These are phyloP conservation scores for Bruguiera parviflora DNA, from an alignment of 345 rosid genomes.

Conservation along the genomic window DNA sequence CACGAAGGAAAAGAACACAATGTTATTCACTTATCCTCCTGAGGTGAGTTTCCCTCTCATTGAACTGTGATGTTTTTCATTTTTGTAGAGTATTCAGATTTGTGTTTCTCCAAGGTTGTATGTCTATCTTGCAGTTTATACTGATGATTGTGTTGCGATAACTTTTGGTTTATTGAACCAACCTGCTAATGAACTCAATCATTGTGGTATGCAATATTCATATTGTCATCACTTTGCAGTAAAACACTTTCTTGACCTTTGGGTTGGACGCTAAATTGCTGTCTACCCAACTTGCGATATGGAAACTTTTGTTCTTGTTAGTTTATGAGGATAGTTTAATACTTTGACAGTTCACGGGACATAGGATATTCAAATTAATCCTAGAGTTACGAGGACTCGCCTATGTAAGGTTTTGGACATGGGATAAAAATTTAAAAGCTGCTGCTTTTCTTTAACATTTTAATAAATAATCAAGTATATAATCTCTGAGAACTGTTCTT, in stretches of 20 bases:
- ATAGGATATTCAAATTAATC: no score
- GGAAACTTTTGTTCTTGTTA: neutral
- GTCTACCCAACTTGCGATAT: neutral
- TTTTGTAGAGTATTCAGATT: no score
- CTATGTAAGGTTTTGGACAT: no score
- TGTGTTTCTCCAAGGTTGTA: no score
- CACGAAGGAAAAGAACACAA: constrained; percentile 88
- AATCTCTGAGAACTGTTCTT: no score
- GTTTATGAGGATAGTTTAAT: neutral
- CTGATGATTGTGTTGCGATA: neutral
- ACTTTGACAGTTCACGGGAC: neutral
- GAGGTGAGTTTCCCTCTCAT: constrained; percentile 40
- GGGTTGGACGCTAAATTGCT: neutral
- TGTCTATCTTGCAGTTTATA: neutral
- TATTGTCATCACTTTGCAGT: neutral
- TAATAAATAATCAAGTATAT: no score
- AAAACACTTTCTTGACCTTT: neutral
- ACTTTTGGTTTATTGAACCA: neutral
- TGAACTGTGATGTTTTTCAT: no score
- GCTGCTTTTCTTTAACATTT: no score
- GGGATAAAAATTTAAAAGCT: no score
- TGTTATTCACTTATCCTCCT: constrained; percentile 88
- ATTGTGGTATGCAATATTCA: neutral
- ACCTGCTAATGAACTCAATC: neutral
- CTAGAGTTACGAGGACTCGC: no score